A percentile compares a stretch with the other conserved stretches of the same genome.
Evolutionary conservation across 2,329 filamentous ascomycete genomes (phyloP).

Genomic region (Zymoseptoria brevis): DNA sequence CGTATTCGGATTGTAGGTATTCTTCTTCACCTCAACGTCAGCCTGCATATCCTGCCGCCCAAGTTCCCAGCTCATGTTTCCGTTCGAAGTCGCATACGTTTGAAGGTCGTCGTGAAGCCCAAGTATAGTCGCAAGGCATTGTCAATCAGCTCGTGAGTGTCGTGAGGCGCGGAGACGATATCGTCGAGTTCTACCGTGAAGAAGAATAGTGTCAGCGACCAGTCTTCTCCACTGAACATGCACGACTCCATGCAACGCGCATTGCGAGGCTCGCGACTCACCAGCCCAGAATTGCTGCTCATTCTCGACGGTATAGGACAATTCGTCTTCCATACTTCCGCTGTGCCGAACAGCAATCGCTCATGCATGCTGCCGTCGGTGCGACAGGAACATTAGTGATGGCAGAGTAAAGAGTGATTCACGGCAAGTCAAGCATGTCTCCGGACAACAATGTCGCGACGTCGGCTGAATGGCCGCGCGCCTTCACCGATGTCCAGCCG

Average conservation of each 20-base stretch:
- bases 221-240: too few species aligned
- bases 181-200: slow-evolving; percentile 53
- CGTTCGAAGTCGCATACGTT: slow-evolving; percentile 39
- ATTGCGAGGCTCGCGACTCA: slow-evolving; percentile 36
- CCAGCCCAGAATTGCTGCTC: slow-evolving; percentile 87
- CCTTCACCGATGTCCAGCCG: not conserved
- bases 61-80: not conserved
- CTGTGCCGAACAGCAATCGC: not conserved
- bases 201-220: slow-evolving; percentile 7
- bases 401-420: not conserved
- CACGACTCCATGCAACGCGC: not conserved
- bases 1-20: slow-evolving; percentile 67
- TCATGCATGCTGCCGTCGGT: not conserved
- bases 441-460: not conserved
- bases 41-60: slow-evolving; percentile 4
- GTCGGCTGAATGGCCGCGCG: not conserved
- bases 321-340: slow-evolving; percentile 53
- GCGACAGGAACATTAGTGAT: not conserved
- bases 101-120: slow-evolving; percentile 65
- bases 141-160: slow-evolving; percentile 64
- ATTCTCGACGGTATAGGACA: slow-evolving; percentile 61
- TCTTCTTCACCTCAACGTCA: slow-evolving; percentile 44
- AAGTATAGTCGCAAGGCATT: slow-evolving; percentile 80
- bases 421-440: not conserved
- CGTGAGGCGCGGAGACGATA: slow-evolving; percentile 53